A percentile compares a stretch with the other conserved stretches of the same genome.
These are phyloP conservation scores for Piromyces finnis DNA, from an alignment of 192 early-diverging fungal species.

Conservation along the genomic window DNA sequence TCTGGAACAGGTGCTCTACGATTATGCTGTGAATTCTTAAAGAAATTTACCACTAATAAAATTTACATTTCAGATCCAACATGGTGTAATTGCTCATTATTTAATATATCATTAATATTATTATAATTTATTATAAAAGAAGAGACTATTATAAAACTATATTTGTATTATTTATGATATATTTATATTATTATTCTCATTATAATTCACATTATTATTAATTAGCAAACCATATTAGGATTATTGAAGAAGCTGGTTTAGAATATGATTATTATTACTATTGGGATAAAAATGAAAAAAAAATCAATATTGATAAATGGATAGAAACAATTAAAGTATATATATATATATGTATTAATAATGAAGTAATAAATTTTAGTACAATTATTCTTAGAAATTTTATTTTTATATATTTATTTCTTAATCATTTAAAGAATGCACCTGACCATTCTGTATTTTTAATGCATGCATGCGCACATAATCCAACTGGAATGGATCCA, in stretches of 20 bases:
- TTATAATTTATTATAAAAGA: too few species aligned
- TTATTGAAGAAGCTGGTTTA: slow-evolving; percentile 73
- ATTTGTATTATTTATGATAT: too few species aligned
- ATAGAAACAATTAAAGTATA: slow-evolving; percentile 35
- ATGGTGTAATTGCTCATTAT: slow-evolving; percentile 25
- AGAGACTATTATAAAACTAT: too few species aligned
- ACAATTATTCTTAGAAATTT: too few species aligned
- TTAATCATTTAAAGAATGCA: slow-evolving; percentile 33
- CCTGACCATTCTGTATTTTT: slow-evolving; percentile 65
- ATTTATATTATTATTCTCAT: too few species aligned
- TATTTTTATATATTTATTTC: background rate
- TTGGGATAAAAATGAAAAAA: slow-evolving; percentile 60
- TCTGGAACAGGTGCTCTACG: slow-evolving; percentile 88
- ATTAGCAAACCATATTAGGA: slow-evolving; percentile 64
- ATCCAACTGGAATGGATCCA: slow-evolving; percentile 97
- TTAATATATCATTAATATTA: too few species aligned
- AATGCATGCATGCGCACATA: slow-evolving; percentile 94
- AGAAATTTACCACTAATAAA: slow-evolving; percentile 32
- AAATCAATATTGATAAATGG: slow-evolving; percentile 63
- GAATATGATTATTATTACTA: slow-evolving; percentile 73
- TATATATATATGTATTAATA: too few species aligned
- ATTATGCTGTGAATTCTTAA: slow-evolving; percentile 65
- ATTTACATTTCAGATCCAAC: slow-evolving; percentile 89
- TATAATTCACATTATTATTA: background rate
- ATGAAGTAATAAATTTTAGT: too few species aligned